Evolutionary conservation across 2,329 filamentous ascomycete genomes (phyloP), one percentile per base, ranked within the genome.

Genomic region (Hymenoscyphus repandus): DNA sequence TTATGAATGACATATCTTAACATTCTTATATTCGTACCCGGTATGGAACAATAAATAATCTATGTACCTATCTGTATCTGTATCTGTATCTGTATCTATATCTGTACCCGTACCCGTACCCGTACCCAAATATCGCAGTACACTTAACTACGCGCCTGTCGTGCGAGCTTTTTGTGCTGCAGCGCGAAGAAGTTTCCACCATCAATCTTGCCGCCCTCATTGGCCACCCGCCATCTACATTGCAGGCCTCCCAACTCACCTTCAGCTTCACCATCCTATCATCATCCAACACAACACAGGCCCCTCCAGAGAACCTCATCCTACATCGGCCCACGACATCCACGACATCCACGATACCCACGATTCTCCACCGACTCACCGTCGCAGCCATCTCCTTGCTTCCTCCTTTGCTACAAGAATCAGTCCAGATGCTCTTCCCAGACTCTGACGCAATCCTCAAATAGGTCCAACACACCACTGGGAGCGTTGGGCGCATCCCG

Each of bases 401-500:
- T 17, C 13, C 41, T 45, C 43, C 18, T 31, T 18, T 18, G 22
- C 22, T 4, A 27, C 22, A 27, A 27, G 22, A 27, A 27, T 27
- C 22, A 5, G 12, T 27, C 13, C 22, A 12, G 15, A 15, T 34
- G 20, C 31, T 30, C 32, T 39, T 22, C 22, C 38, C 12, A 17
- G 9, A 20, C 15, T 5, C 33, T 30, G 33, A 39, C 36, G 11
- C 34, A 13, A 47, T 47, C 20, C n/a, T 47, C 22, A n/a, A 5
- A 15, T 47, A 45, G 43, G 10, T 47, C 30, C 30, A 18, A 39
- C 38, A 40, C 42, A 22, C 45, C 50, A 12, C 51, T 7, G 41
- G 41, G 45, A 41, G 37, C 30, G 30, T 40, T 45, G 40, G 39
- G 45, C 41, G 34, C 41, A 31, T 41, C 40, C 45, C 33, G 34